phyloP scores from a whole-genome alignment of 371 early-diverging fungal genomes.

The Lichtheimia hyalospora region DNA sequence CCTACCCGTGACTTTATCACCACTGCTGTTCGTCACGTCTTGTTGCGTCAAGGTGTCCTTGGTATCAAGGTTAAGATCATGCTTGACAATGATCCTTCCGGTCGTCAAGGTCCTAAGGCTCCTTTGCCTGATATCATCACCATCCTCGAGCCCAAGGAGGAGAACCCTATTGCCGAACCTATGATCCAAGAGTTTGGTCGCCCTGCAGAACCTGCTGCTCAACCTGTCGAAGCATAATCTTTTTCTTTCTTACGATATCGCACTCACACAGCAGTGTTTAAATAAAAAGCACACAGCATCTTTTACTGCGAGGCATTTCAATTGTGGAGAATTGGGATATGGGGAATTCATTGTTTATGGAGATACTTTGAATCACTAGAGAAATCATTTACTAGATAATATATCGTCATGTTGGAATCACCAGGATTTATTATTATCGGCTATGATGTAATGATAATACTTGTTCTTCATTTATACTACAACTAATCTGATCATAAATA shows the following conservation, averaged over 20 bases:
- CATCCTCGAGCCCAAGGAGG: conserved; percentile 91
- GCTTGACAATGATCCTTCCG: conserved; percentile 95
- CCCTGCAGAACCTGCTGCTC: conserved; percentile 35
- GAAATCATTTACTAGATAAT: too few species aligned
- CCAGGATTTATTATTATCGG: too few species aligned
- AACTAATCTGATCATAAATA: conserved; percentile 34
- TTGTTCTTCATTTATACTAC: conserved; percentile 36
- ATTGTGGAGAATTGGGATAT: too few species aligned
- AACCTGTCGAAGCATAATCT: neutral
- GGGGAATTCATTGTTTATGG: too few species aligned
- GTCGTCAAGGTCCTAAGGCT: conserved; percentile 93
- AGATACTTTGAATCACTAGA: too few species aligned
- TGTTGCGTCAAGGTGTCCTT: conserved; percentile 98
- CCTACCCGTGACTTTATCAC: conserved; percentile 97
- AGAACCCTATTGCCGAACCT: conserved; percentile 71
- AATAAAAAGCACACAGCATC: too few species aligned
- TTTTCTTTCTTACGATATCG: too few species aligned
- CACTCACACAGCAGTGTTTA: too few species aligned
- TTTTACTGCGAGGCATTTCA: too few species aligned
- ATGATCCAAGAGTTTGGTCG: conserved; percentile 73
- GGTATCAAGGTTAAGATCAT: conserved; percentile 99
- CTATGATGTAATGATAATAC: conserved; percentile 22
- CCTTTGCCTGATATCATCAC: conserved; percentile 96
- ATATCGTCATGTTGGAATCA: too few species aligned
- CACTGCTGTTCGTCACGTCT: conserved; percentile 95